phyloP scores from a whole-genome alignment of 306 rosid species.

The Quercus robur region DNA sequence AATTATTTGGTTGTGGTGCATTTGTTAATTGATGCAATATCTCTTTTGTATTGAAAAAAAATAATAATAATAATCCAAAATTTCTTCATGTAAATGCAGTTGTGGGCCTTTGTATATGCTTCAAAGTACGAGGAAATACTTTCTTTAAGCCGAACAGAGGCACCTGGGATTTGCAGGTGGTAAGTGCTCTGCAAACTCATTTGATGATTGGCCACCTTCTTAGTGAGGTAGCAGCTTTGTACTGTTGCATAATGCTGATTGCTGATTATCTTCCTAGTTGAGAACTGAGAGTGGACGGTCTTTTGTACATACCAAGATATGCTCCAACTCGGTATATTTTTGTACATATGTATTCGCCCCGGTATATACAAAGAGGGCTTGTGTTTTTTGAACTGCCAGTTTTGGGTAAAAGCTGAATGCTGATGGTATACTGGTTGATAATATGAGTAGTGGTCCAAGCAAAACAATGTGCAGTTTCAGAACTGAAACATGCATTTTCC shows the following conservation, averaged over 20 bases:
- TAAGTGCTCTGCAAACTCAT: constrained; percentile 14
- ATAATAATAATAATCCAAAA: neutral
- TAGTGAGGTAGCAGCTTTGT: constrained; percentile 1
- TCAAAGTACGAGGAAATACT: constrained; percentile 79
- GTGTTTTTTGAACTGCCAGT: neutral
- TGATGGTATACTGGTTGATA: neutral
- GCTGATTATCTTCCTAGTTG: constrained; percentile 10
- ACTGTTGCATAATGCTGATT: constrained; percentile 3
- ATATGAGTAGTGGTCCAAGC: no score
- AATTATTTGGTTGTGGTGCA: neutral
- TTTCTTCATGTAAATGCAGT: constrained; percentile 43
- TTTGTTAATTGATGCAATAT: neutral
- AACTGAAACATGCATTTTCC: no score
- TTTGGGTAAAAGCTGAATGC: neutral
- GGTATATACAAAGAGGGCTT: neutral
- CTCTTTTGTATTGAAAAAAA: neutral
- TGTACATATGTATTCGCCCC: neutral
- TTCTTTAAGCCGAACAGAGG: constrained; percentile 65
- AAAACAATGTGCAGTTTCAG: no score
- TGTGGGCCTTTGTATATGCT: constrained; percentile 88
- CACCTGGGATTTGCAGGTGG: constrained; percentile 86
- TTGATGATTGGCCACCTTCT: neutral
- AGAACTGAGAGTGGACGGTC: neutral
- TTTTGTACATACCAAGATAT: neutral
- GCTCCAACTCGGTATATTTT: neutral